Base-by-base conservation (phyloP, 306 rosid genomes). In the Casuarina glauca region DNA sequence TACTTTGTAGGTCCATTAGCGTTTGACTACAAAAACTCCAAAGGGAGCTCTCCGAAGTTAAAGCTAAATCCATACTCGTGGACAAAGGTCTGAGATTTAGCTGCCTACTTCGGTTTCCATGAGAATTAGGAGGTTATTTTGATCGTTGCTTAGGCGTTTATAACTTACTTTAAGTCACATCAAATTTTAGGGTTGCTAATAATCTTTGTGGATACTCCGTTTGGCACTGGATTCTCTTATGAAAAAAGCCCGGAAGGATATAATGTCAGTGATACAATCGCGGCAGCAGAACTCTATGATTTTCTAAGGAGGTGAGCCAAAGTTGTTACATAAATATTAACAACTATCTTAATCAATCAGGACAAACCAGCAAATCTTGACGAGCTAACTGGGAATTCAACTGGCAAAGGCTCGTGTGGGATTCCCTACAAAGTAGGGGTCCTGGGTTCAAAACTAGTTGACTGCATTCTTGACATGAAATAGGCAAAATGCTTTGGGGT, bases 181-280 rank as follows among this genome's bases (percentile, higher is more conserved):
- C 13, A 0, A 52, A 11, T 1, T 70, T 64, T n/a, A 20, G 76
- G 81, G 74, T 71, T 44, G 84, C 84, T 10, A 81, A 76, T 81
- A 17, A 60, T 81, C 48, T 81, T 71, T 38, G 3, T 81, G 35
- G 84, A 81, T 45, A 74, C 81, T 19, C 84, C 84, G 0, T 81
- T 81, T 4, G 81, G 84, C 54, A 71, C 84, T 3, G 84, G 84
- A 43, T 81, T 62, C 77, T 81, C 84, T 0, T 81, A 81, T 38
- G 73, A 80, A 46, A 20, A 46, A 66, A 80, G 4, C 46, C 48
- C 51, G 39, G 51, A 48, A 35, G 76, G 72, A 35, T 75, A 60
- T 54, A 19, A 16, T 35, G 49, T 60, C 3, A 20, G 9, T 10
- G 84, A 81, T 39, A 61, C 76, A 3, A 0, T 69, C 4, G 70